Conservation (phyloP, 1,284 basidiomycete genomes). For the Microbotryomycetes sp. region DNA sequence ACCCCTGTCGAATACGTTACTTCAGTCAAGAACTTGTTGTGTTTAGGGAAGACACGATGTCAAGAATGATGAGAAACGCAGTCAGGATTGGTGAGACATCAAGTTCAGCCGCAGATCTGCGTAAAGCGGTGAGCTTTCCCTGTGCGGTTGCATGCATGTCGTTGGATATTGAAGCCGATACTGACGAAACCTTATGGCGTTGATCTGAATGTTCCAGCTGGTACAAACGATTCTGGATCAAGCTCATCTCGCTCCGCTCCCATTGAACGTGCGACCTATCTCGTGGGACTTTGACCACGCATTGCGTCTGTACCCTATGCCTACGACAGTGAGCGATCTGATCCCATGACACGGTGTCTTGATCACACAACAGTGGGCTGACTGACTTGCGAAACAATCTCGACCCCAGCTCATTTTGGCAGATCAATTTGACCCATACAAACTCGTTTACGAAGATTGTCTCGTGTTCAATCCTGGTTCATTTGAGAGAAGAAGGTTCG, state of each 20-base stretch:
- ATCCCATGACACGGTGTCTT: too few species aligned
- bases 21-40: constrained; percentile 94
- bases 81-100: constrained; percentile 65
- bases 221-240: constrained; percentile 91
- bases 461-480: constrained; percentile 95
- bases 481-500: constrained; percentile 38
- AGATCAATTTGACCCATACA: constrained; percentile 93
- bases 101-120: constrained; percentile 62
- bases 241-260: constrained; percentile 77
- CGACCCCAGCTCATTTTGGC: constrained; percentile 82
- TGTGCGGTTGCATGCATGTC: constrained; percentile 6
- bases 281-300: constrained; percentile 89
- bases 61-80: constrained; percentile 84
- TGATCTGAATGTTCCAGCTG: constrained; percentile 53
- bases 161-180: background rate
- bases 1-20: constrained; percentile 91
- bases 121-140: constrained; percentile 60
- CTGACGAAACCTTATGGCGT: background rate
- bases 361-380: constrained; percentile 16
- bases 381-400: constrained; percentile 1
- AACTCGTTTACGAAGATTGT: constrained; percentile 94
- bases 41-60: constrained; percentile 89
- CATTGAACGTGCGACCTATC: constrained; percentile 75
- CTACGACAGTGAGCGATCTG: constrained; percentile 71
- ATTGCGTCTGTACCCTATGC: constrained; percentile 87